Conservation (phyloP, 2,329 filamentous ascomycete genomes). For the Colletotrichum nymphaeae region DNA sequence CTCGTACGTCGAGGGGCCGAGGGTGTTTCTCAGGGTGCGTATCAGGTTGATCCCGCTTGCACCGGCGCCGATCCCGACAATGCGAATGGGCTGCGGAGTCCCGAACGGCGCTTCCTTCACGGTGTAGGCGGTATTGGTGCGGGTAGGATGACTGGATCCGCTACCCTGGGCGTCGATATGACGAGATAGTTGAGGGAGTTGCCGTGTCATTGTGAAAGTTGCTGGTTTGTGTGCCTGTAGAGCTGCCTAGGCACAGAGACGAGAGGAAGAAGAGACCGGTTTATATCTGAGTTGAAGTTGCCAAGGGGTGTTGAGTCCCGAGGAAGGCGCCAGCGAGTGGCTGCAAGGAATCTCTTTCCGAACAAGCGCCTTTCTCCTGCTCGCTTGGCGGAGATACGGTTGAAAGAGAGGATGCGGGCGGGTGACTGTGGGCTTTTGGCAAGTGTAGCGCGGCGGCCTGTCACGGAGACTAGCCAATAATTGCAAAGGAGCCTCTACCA, state of each 20-base stretch:
- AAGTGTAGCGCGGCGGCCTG: not conserved
- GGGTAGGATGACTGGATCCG: slow-evolving; percentile 17
- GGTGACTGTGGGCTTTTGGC: not conserved
- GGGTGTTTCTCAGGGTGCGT: slow-evolving; percentile 55
- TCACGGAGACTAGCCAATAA: slow-evolving; percentile 21
- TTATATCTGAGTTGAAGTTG: slow-evolving; percentile 20
- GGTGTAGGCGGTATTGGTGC: slow-evolving; percentile 21
- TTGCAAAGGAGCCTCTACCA: not conserved
- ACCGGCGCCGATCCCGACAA: slow-evolving; percentile 35
- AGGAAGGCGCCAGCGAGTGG: slow-evolving; percentile 12
- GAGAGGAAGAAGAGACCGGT: slow-evolving; percentile 5
- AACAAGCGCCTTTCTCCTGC: not conserved
- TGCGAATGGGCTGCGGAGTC: slow-evolving; percentile 29
- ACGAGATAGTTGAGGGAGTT: slow-evolving; percentile 34
- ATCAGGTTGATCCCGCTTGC: slow-evolving; percentile 41
- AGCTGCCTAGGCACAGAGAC: no score
- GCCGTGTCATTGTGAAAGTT: slow-evolving; percentile 32
- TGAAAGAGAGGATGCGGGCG: not conserved
- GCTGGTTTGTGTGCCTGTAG: not conserved
- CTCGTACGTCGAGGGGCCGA: slow-evolving; percentile 52
- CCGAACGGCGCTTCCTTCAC: slow-evolving; percentile 33
- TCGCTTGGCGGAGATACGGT: slow-evolving; percentile 22
- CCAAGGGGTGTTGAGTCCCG: not conserved
- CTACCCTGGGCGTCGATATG: slow-evolving; percentile 32
- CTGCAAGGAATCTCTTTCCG: not conserved